Percentiles rank a stretch among this genome's conserved stretches.
These are phyloP conservation scores for Conticribra guillardii DNA, from an alignment of 108 stramenopile species.

Conservation along the genomic window DNA sequence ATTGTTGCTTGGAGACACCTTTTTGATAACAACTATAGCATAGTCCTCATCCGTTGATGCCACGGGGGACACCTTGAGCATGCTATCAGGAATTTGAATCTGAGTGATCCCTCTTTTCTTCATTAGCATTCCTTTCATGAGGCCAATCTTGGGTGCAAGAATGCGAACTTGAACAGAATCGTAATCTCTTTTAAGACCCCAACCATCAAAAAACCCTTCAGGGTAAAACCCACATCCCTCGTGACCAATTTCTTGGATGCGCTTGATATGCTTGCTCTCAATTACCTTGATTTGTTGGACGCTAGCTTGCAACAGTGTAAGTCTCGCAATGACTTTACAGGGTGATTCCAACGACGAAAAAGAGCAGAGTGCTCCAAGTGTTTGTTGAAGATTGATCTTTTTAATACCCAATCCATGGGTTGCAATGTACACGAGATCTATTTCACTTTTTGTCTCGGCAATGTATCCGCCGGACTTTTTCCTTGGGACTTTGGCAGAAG, in stretches of 20 bases:
- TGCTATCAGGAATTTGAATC: constrained; percentile 42
- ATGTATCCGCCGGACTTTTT: not conserved
- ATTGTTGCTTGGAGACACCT: not conserved
- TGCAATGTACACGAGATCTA: constrained; percentile 23
- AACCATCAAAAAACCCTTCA: constrained; percentile 27
- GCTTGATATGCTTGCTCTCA: constrained; percentile 10
- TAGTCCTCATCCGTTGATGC: not conserved
- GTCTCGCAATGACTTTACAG: constrained; percentile 29
- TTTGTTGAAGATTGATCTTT: constrained; percentile 16
- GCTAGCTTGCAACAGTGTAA: constrained; percentile 20
- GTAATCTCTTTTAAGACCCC: not conserved
- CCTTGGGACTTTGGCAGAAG: constrained; percentile 1
- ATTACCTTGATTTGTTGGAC: not conserved
- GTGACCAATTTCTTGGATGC: constrained; percentile 32
- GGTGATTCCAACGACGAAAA: constrained; percentile 18
- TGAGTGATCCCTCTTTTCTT: constrained; percentile 29
- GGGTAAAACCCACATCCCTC: constrained; percentile 46
- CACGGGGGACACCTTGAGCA: constrained; percentile 38
- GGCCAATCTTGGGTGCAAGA: constrained; percentile 14
- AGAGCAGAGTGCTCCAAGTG: constrained; percentile 26
- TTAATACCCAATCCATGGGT: not conserved
- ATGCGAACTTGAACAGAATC: constrained; percentile 45
- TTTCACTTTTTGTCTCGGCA: not conserved
- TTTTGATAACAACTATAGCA: not conserved
- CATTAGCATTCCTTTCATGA: constrained; percentile 27